A percentile compares a stretch with the other conserved stretches of the same genome.
Evolutionary conservation across 306 rosid species (phyloP).

Genomic region (Pyrus communis): DNA sequence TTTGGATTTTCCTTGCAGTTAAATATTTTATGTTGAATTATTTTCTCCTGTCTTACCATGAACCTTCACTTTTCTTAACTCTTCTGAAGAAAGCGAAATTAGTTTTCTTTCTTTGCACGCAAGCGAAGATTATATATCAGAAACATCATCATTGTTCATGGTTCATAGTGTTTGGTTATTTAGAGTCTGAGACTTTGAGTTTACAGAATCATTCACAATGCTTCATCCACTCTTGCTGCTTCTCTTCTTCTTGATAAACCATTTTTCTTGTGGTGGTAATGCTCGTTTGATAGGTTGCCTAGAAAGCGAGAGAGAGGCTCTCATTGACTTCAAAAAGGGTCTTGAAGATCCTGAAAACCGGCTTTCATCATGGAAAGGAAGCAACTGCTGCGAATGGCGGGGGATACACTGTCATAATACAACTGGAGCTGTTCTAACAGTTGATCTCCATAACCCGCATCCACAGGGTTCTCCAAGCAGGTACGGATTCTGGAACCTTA

Average conservation of each 20-base stretch:
- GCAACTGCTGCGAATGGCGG: slow-evolving; percentile 35
- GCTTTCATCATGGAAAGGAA: slow-evolving; percentile 35
- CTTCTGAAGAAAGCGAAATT: background rate
- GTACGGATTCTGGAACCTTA: slow-evolving; percentile 23
- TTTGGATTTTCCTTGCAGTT: background rate
- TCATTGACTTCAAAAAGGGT: slow-evolving; percentile 36
- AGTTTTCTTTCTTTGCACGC: background rate
- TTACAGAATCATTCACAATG: slow-evolving; percentile 10
- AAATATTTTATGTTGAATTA: background rate
- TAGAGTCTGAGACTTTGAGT: background rate
- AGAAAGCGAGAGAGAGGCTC: slow-evolving; percentile 28
- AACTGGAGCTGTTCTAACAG: slow-evolving; percentile 25
- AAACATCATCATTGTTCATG: background rate
- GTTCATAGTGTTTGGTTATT: background rate
- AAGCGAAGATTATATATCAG: background rate
- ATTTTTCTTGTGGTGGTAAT: background rate
- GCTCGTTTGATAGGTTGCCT: slow-evolving; percentile 10
- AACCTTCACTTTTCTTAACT: background rate
- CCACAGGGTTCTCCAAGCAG: background rate
- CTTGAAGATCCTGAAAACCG: slow-evolving; percentile 26
- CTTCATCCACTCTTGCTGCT: slow-evolving; percentile 2
- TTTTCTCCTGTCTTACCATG: background rate
- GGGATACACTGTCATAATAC: slow-evolving; percentile 29
- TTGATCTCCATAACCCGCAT: slow-evolving; percentile 34
- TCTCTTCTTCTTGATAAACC: background rate